Base-by-base conservation (phyloP, 2,329 filamentous ascomycete genomes). In the Harringtonia lauricola region DNA sequence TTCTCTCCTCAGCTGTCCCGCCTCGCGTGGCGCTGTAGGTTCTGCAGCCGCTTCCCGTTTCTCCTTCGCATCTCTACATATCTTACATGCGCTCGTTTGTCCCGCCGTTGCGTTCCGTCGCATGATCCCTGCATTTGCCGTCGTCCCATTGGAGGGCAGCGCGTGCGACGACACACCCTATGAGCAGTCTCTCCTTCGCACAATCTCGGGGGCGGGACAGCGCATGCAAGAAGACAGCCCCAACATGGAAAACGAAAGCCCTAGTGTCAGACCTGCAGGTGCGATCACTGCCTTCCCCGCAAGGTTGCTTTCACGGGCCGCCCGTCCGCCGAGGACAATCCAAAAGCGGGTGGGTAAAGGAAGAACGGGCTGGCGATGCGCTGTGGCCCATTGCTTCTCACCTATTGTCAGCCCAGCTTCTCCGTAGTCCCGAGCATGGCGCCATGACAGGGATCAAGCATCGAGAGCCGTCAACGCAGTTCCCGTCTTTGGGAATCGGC, bases 231-330 rank as follows among this genome's bases (percentile, higher is more conserved):
- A 26, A 26, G 4, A 15, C 36, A 12, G 24, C 36, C n/a, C 36
- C 7, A 26, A 26, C 24, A 26, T 6, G 10, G 10, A 6, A 26
- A 10, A 26, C 24, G 13, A 24, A 22, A 5, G 22, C 8, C 12
- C 8, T 14, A 37, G n/a, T 26, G 34, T 18, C 8, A 19, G n/a
- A 10, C 33, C 8, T 35, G 33, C 33, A 35, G 33, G 19, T 26
- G 21, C 15, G 15, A 19, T 6, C 22, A 30, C 41, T 21, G 42
- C 42, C 28, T 43, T 29, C 42, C 42, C 42, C 42, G 42, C 42
- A 43, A 39, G 29, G 30, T 24, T 15, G 15, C 18, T 15, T 29
- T 21, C 29, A 33, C 35, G 36, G 42, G 29, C 29, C 36, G 36
- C n/a, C 24, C 26, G 40, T 36, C 40, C 40, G 40, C 34, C 7